These are phyloP conservation scores for Didymella keratinophila DNA, from an alignment of 2,329 filamentous ascomycete genomes.

Conservation along the genomic window DNA sequence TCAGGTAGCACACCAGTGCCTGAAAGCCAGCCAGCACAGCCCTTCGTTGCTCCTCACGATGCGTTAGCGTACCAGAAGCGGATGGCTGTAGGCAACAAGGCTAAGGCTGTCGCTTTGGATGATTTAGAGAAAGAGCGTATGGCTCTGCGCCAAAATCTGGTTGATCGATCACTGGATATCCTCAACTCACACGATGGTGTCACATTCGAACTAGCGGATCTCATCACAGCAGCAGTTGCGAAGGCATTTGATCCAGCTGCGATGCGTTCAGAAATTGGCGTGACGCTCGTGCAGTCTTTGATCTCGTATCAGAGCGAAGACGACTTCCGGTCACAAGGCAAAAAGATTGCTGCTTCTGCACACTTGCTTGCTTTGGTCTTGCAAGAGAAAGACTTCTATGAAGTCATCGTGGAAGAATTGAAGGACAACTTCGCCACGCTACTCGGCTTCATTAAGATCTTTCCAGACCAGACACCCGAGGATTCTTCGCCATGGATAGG, in stretches of 20 bases:
- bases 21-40: conserved; percentile 26
- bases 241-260: conserved; percentile 67
- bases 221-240: conserved; percentile 76
- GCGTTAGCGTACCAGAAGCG: conserved; percentile 46
- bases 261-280: conserved; percentile 76
- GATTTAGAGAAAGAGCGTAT: conserved; percentile 79
- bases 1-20: conserved; percentile 30
- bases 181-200: conserved; percentile 86
- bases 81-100: conserved; percentile 42
- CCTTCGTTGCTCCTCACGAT: conserved; percentile 28
- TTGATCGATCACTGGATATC: conserved; percentile 89
- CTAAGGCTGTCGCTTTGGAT: conserved; percentile 69
- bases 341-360: conserved; percentile 87
- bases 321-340: conserved; percentile 62
- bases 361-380: conserved; percentile 89
- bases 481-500: conserved; percentile 92
- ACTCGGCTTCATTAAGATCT: conserved; percentile 78
- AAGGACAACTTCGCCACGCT: conserved; percentile 79
- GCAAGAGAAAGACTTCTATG: conserved; percentile 82
- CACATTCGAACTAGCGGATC: conserved; percentile 88
- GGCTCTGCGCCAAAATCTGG: conserved; percentile 76
- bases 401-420: conserved; percentile 74
- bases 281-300: conserved; percentile 83
- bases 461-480: conserved; percentile 71
- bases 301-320: conserved; percentile 70